A percentile compares a stretch with the other conserved stretches of the same genome.
Conservation (phyloP, 2,329 filamentous ascomycete genomes). For the Aureobasidium pullulans region DNA sequence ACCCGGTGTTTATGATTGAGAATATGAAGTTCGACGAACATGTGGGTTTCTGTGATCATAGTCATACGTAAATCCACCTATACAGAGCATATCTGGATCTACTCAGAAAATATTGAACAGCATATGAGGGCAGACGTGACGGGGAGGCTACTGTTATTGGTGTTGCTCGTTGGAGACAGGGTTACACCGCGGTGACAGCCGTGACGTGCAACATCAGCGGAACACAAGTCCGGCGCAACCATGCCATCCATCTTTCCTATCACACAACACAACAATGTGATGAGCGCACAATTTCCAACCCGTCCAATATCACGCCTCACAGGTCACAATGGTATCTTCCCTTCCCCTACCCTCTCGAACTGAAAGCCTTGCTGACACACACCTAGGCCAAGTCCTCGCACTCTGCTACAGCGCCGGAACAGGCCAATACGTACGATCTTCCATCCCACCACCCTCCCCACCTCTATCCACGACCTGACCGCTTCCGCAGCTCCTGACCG, state of each 20-base stretch:
- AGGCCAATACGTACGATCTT: constrained; percentile 36
- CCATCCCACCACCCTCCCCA: not conserved
- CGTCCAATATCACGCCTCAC: constrained; percentile 33
- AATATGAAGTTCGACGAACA: too few relatives aligned
- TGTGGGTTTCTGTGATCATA: too few relatives aligned
- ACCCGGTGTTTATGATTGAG: too few relatives aligned
- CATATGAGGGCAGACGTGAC: too few relatives aligned
- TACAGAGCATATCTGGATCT: too few relatives aligned
- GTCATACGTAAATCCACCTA: too few relatives aligned
- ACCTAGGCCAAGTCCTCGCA: constrained; percentile 39
- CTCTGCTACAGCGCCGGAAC: constrained; percentile 42
- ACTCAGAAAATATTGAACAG: too few relatives aligned
- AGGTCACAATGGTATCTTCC: constrained; percentile 30
- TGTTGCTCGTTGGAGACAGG: not conserved
- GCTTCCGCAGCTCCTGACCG: constrained; percentile 56
- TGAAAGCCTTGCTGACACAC: constrained; percentile 1
- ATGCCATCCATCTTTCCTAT: not conserved
- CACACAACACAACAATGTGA: constrained; percentile 20
- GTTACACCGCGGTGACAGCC: not conserved
- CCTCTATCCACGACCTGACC: not conserved
- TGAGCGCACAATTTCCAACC: constrained; percentile 33
- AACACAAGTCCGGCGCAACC: not conserved
- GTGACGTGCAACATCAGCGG: not conserved
- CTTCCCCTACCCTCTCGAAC: not conserved
- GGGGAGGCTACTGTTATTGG: too few relatives aligned